Percentiles rank a stretch among this genome's conserved stretches.
Evolutionary conservation across 139 green algal genomes (phyloP).

Genomic region (Tetradesmus lagerheimii): DNA sequence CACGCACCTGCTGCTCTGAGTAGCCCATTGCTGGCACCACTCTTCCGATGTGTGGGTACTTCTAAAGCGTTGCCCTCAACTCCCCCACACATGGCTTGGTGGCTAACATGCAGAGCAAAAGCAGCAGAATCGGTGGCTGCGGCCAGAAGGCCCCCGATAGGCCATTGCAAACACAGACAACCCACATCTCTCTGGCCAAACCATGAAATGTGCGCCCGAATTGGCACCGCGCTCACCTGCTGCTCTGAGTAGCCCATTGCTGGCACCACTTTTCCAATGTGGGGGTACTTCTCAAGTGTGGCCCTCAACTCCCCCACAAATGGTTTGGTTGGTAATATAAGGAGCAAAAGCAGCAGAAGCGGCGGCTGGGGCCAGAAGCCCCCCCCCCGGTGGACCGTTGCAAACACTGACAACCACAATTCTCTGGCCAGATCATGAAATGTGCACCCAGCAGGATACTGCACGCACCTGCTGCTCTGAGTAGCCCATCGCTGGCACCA

Average conservation of each 20-base stretch:
- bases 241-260: slow-evolving; percentile 64
- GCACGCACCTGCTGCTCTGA: slow-evolving; percentile 47
- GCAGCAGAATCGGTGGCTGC: slow-evolving; percentile 51
- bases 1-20: slow-evolving; percentile 47
- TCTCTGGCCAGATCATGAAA: neutral
- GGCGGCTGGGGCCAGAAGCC: too few species aligned
- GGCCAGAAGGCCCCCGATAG: slow-evolving; percentile 58
- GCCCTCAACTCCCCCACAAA: too few species aligned
- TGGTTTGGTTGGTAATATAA: too few species aligned
- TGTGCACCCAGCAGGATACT: neutral
- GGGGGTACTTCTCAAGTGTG: too few species aligned
- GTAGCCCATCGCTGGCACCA: slow-evolving; percentile 67
- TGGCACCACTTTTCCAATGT: slow-evolving; percentile 52
- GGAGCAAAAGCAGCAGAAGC: too few species aligned
- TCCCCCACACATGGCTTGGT: slow-evolving; percentile 55
- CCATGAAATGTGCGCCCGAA: neutral
- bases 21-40: slow-evolving; percentile 67
- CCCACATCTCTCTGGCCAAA: slow-evolving; percentile 36
- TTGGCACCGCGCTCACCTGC: slow-evolving; percentile 28
- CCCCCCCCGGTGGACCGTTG: slow-evolving; percentile 44
- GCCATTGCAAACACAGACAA: slow-evolving; percentile 54
- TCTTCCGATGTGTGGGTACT: slow-evolving; percentile 57
- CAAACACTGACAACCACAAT: slow-evolving; percentile 9
- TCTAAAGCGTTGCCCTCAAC: slow-evolving; percentile 33
- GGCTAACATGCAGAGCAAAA: slow-evolving; percentile 55